Conservation (phyloP, 208 protist genomes). For the Leishmania braziliensis region DNA sequence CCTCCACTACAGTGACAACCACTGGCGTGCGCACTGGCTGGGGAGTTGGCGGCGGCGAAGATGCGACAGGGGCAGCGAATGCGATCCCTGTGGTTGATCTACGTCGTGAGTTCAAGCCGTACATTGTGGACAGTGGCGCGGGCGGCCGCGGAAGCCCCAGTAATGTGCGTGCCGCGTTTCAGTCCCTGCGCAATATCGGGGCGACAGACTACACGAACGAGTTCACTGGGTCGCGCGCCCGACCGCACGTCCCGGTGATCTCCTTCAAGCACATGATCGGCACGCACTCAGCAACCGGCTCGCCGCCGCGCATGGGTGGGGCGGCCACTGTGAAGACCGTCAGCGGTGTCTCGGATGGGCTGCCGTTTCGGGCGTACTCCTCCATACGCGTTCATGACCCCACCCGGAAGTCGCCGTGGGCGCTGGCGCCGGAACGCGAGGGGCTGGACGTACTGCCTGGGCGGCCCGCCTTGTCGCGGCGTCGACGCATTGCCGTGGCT, state of each 20-base stretch:
- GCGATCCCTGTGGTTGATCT: constrained; percentile 61
- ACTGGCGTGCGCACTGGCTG: constrained; percentile 18
- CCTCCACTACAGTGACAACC: constrained; percentile 27
- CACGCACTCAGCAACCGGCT: constrained; percentile 33
- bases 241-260: constrained; percentile 38
- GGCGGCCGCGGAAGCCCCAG: background rate
- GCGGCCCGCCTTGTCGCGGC: constrained; percentile 28
- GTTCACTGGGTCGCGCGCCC: constrained; percentile 40
- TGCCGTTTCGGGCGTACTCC: constrained; percentile 60
- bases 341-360: constrained; percentile 29
- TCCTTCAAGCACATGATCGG: constrained; percentile 45
- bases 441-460: constrained; percentile 36
- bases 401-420: constrained; percentile 71
- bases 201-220: constrained; percentile 15
- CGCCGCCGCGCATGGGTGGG: constrained; percentile 5
- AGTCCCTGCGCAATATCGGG: constrained; percentile 9
- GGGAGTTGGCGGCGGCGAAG: constrained; percentile 4
- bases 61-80: constrained; percentile 3
- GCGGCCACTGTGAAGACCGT: constrained; percentile 13
- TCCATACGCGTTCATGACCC: constrained; percentile 61
- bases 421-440: constrained; percentile 52
- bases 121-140: constrained; percentile 6
- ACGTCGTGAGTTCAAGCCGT: constrained; percentile 52
- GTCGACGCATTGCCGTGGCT: constrained; percentile 27
- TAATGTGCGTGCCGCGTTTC: background rate